Evolutionary conservation across 1,139 yeast species (phyloP), one percentile per base, ranked within the genome.

Genomic region (Debaryomycetaceae sp.): DNA sequence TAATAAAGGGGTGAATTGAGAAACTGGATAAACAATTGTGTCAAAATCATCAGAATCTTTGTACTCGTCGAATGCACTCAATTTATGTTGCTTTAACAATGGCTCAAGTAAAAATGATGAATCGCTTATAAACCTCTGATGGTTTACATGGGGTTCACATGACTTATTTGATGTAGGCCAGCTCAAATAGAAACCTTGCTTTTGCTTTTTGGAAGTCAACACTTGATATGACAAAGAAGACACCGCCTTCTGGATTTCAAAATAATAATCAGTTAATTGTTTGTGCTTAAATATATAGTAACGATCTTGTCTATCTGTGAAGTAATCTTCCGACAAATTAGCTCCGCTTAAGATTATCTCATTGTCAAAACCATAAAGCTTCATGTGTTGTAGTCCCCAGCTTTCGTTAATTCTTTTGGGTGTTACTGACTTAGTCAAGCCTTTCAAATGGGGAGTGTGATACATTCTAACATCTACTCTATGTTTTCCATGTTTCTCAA

Each of bases 361-460:
- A 53, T 89, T 81, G 59, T 92, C 99, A 55, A 89, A 82, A 1
- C 98, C 98, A 58, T 92, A 92, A 31, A 94, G 74, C 61, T 92
- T 92, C 98, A 92, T 94, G 59, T 92, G 99, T 62, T 92, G 99
- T 39, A 92, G 71, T 0, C 99, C 99, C 65, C 76, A 78, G 6
- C 95, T 92, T 65, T 92, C 99, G 59, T 91, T 89, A 46, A 91
- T 73, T 46, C 98, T 73, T 43, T 78, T 83, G 0, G 99, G 98
- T 4, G 89, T 73, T 37, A 87, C 41, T 15, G 66, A 54, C 53
- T 82, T 81, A 42, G 78, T 74, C 43, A 86, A 56, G 0, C 96
- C 96, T 35, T 76, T 68, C 49, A 87, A 73, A 48, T 83, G 83
- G 0, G 99, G 98, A 0, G 98, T 92, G 51, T 87, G 95, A 59